Conservation (phyloP, 2,329 filamentous ascomycete species). For the Diaporthe eres region DNA sequence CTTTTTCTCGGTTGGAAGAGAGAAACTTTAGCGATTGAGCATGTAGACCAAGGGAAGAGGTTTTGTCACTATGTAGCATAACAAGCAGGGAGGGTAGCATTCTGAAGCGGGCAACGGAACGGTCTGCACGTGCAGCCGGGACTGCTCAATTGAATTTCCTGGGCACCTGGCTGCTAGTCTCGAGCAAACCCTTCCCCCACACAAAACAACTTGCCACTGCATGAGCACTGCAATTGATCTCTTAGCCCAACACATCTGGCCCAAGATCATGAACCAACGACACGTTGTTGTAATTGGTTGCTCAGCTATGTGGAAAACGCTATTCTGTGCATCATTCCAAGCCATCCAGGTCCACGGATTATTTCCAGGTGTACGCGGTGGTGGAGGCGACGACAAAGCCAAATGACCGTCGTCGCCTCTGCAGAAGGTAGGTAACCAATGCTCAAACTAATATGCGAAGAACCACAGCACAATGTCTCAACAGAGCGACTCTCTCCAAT, state of each 20-base stretch:
- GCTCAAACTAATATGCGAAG: constrained; percentile 25
- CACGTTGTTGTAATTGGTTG: constrained; percentile 24
- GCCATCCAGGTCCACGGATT: constrained; percentile 15
- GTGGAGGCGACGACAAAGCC: background rate
- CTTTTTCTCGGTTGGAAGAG: too few species aligned
- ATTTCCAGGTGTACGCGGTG: constrained; percentile 5
- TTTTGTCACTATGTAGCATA: background rate
- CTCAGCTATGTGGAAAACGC: constrained; percentile 24
- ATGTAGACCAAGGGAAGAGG: background rate
- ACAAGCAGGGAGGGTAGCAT: background rate
- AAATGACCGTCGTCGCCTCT: constrained; percentile 5
- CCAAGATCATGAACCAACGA: constrained; percentile 27
- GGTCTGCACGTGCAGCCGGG: constrained; percentile 6
- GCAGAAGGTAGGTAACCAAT: constrained; percentile 23
- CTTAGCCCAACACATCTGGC: background rate
- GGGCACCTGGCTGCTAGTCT: background rate
- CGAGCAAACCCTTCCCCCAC: constrained; percentile 8
- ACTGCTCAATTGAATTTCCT: background rate
- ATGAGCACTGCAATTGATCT: background rate
- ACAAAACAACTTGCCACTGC: constrained; percentile 10
- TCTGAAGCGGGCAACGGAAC: background rate
- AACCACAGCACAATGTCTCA: constrained; percentile 7
- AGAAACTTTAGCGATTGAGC: background rate
- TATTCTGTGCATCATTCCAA: constrained; percentile 35
- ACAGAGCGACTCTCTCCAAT: constrained; percentile 28